Base-by-base conservation (phyloP, 106 monocot species). In the Xerophyta viscosa region DNA sequence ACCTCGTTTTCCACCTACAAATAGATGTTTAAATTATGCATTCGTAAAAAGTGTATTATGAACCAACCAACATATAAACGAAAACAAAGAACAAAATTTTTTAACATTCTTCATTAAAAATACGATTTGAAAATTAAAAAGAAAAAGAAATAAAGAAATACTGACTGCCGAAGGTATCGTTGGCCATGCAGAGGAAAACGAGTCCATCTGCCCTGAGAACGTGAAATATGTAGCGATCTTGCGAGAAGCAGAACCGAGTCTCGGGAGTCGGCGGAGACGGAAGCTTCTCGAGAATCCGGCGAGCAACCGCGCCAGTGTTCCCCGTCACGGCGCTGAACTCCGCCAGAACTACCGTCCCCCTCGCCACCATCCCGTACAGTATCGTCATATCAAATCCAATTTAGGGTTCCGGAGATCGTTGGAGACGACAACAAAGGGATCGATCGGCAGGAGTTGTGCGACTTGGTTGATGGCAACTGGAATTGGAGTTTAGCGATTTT, bases 221-320 rank as follows among this genome's bases (percentile, higher is more conserved):
- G 62, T 96, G 96, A 67, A 96, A 96, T 60, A 96, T 89, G 78
- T 85, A 96, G 21, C 88, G 75, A 44, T 96, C 96, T 76, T 96
- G 96, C 19, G 88, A 85, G 71, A 89, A 89, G 70, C 85, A 85
- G 29, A 79, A 39, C 68, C 78, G 61, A 14, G 81, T 65, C 20
- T 82, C 89, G 21, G 69, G 44, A 3, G 70, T 66, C 7, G 71
- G 52, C 26, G 24, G 15, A 14, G 21, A 15, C 17, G 85, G 81
- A 14, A 96, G 65, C 67, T 79, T 96, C 76, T 89, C 89, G 15
- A 96, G 67, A 50, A 96, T 89, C 49, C 89, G 75, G 25, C 96
- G 84, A 7, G 88, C 78, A 18, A 96, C 76, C 18, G 89, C 78
- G 13, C 85, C 89, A 0, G 76, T 75, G 82, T 96, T 96, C 8